A percentile compares a stretch with the other conserved stretches of the same genome.
Conservation (phyloP, 2,329 filamentous ascomycete species). For the Neofusicoccum sp. region DNA sequence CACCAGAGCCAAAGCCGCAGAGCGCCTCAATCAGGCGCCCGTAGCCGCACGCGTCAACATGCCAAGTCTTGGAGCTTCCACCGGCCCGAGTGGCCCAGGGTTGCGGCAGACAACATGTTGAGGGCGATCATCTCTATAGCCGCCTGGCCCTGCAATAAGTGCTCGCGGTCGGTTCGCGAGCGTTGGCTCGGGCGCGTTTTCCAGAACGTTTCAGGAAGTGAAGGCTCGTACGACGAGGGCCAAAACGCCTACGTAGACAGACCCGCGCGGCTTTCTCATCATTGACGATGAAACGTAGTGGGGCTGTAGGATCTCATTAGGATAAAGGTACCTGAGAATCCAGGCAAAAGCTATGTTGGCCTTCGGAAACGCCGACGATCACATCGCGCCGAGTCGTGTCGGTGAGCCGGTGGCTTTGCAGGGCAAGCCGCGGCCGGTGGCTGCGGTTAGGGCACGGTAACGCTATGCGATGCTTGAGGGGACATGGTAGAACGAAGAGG, state of each 20-base stretch:
- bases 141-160: constrained; percentile 6
- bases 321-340: too few relatives aligned
- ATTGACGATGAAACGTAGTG: neutral
- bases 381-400: neutral
- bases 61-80: neutral
- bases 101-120: neutral
- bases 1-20: neutral
- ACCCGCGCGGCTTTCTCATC: neutral
- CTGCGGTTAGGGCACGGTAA: neutral
- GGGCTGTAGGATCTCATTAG: neutral
- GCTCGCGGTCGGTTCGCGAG: neutral
- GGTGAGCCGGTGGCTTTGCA: neutral
- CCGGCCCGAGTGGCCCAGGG: neutral
- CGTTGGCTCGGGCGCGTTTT: neutral
- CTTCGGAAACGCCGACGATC: neutral
- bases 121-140: neutral
- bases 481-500: neutral
- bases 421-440: neutral
- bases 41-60: neutral
- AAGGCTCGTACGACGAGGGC: neutral
- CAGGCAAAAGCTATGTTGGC: neutral
- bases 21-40: neutral
- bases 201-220: neutral
- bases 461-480: neutral
- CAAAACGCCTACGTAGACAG: constrained; percentile 2